A percentile compares a stretch with the other conserved stretches of the same genome.
Evolutionary conservation across 2,329 filamentous ascomycete genomes (phyloP).

Genomic region (Immersiporthe knoxdaviesiana): DNA sequence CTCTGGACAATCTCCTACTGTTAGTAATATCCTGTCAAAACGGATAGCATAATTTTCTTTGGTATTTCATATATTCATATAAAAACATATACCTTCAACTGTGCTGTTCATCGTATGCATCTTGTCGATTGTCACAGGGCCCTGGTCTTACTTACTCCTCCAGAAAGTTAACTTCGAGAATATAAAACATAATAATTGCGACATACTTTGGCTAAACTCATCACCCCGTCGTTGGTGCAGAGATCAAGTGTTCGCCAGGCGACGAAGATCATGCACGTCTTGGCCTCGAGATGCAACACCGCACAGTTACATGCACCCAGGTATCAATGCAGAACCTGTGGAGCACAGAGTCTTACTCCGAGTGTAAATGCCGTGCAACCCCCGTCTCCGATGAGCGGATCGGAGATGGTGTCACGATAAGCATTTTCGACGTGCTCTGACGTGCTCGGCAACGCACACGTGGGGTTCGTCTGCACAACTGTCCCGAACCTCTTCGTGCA

Average conservation of each 20-base stretch:
- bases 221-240: neutral
- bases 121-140: neutral
- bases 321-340: neutral
- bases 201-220: too few species aligned
- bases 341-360: neutral
- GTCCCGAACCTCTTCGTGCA: neutral
- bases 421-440: conserved; percentile 27
- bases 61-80: neutral
- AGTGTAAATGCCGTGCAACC: neutral
- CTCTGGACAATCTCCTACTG: neutral
- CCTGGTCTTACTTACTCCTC: neutral
- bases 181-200: too few species aligned
- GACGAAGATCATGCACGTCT: neutral
- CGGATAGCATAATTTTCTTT: neutral
- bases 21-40: neutral
- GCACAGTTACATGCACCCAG: neutral
- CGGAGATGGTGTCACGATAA: conserved; percentile 26
- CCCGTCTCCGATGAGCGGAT: neutral
- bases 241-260: neutral
- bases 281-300: neutral
- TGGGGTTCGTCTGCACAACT: conserved; percentile 2
- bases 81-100: neutral
- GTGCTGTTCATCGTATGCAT: neutral
- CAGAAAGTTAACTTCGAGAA: too few species aligned
- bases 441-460: conserved; percentile 16